phyloP scores from a whole-genome alignment of 805 yeast species.

The Wickerhamiella allomyrinae region DNA sequence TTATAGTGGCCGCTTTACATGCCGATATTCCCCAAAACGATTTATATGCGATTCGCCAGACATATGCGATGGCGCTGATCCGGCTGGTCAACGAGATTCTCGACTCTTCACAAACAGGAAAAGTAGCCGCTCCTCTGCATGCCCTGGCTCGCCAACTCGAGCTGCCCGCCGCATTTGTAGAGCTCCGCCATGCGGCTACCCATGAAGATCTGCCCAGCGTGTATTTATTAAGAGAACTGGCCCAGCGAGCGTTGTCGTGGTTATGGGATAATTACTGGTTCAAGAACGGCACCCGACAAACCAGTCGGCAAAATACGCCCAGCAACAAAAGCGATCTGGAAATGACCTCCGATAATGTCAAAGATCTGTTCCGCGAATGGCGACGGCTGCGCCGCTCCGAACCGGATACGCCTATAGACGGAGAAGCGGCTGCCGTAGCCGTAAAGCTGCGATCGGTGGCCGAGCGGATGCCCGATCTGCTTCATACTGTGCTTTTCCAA shows the following conservation, averaged over 20 bases:
- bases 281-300: neutral
- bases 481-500: constrained; percentile 11
- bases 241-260: constrained; percentile 59
- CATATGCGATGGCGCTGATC: constrained; percentile 35
- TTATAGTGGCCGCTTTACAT: constrained; percentile 13
- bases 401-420: constrained; percentile 17
- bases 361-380: constrained; percentile 31
- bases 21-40: constrained; percentile 16
- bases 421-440: constrained; percentile 3
- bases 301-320: constrained; percentile 14
- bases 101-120: constrained; percentile 74
- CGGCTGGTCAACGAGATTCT: constrained; percentile 83
- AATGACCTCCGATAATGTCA: constrained; percentile 16
- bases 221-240: constrained; percentile 47
- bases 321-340: constrained; percentile 7
- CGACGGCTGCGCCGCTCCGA: constrained; percentile 37
- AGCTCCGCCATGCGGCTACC: constrained; percentile 77
- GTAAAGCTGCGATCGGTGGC: constrained; percentile 3
- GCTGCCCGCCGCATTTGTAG: constrained; percentile 75
- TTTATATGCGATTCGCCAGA: constrained; percentile 16
- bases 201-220: constrained; percentile 73
- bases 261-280: constrained; percentile 61
- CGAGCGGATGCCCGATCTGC: neutral
- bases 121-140: constrained; percentile 65
- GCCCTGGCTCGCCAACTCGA: constrained; percentile 52